Percentiles rank a stretch among this genome's conserved stretches.
phyloP scores from a whole-genome alignment of 192 early-diverging fungal species.

The Polychytrium aggregatum region DNA sequence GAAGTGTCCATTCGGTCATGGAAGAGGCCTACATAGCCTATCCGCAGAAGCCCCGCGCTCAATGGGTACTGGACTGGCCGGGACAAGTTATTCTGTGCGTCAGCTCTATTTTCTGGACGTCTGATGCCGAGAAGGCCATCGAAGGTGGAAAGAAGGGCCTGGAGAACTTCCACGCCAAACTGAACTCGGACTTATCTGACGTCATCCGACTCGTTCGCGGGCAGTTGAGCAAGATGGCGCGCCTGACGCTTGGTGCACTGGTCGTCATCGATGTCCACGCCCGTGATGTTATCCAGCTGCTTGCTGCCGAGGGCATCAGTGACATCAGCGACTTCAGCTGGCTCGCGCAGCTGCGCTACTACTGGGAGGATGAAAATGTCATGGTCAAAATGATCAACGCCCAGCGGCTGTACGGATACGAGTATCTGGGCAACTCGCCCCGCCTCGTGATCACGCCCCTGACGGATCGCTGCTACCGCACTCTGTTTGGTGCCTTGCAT shows the following conservation, averaged over 20 bases:
- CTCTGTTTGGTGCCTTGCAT: slow-evolving; percentile 50
- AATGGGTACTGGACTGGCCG: slow-evolving; percentile 58
- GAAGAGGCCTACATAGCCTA: slow-evolving; percentile 40
- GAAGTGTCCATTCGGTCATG: slow-evolving; percentile 36
- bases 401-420: slow-evolving; percentile 45
- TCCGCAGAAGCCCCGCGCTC: slow-evolving; percentile 28
- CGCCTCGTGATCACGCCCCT: slow-evolving; percentile 49
- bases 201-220: slow-evolving; percentile 49
- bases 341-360: slow-evolving; percentile 50
- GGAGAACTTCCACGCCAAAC: slow-evolving; percentile 27
- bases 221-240: slow-evolving; percentile 45
- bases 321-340: slow-evolving; percentile 47
- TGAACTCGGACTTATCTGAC: slow-evolving; percentile 43
- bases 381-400: slow-evolving; percentile 55
- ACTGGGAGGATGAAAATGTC: slow-evolving; percentile 48
- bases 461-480: slow-evolving; percentile 52
- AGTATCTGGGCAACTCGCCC: slow-evolving; percentile 41
- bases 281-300: slow-evolving; percentile 37
- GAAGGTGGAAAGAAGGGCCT: slow-evolving; percentile 35
- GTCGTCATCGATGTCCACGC: slow-evolving; percentile 59
- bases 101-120: slow-evolving; percentile 48
- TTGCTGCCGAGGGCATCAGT: slow-evolving; percentile 22
- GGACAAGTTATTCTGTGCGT: slow-evolving; percentile 53
- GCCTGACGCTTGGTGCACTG: slow-evolving; percentile 46
- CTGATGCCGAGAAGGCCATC: slow-evolving; percentile 42